phyloP scores from a whole-genome alignment of 2,329 filamentous ascomycete species.

The Eutypella sp. region DNA sequence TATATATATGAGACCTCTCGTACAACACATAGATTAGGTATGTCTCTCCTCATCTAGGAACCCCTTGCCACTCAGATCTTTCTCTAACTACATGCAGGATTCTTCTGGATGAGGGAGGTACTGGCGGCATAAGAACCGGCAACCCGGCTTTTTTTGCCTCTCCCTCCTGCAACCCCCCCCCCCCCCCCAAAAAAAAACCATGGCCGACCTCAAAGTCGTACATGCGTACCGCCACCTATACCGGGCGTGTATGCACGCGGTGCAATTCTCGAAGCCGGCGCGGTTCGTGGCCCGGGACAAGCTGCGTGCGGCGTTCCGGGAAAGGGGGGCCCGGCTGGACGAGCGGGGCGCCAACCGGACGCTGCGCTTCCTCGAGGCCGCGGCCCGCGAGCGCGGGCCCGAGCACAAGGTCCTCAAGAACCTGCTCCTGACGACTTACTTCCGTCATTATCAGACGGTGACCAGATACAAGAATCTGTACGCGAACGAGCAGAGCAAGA shows the following conservation, averaged over 20 bases:
- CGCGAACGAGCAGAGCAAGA: constrained; percentile 9
- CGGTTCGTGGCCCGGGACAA: constrained; percentile 58
- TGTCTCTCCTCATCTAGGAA: too few species aligned
- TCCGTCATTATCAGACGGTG: constrained; percentile 26
- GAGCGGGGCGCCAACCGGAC: constrained; percentile 56
- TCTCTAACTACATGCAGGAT: too few species aligned
- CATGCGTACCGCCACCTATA: constrained; percentile 68
- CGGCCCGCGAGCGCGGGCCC: constrained; percentile 56
- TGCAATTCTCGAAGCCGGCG: constrained; percentile 66
- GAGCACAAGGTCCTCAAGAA: constrained; percentile 72
- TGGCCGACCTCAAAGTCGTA: constrained; percentile 42
- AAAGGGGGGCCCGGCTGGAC: constrained; percentile 42
- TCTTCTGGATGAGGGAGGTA: too few species aligned
- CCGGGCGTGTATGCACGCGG: constrained; percentile 60
- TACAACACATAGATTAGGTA: too few species aligned
- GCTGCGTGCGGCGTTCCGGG: constrained; percentile 55
- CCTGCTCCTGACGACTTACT: constrained; percentile 48
- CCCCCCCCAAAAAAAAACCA: too few species aligned
- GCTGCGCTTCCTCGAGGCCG: constrained; percentile 63
- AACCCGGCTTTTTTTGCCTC: too few species aligned
- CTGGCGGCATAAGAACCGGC: too few species aligned
- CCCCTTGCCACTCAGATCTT: too few species aligned
- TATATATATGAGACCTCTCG: too few species aligned
- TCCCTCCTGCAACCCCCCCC: too few species aligned
- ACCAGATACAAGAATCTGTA: constrained; percentile 22